Evolutionary conservation across 345 rosid genomes (phyloP), one percentile per base, ranked within the genome.

Genomic region (Linum trigynum): DNA sequence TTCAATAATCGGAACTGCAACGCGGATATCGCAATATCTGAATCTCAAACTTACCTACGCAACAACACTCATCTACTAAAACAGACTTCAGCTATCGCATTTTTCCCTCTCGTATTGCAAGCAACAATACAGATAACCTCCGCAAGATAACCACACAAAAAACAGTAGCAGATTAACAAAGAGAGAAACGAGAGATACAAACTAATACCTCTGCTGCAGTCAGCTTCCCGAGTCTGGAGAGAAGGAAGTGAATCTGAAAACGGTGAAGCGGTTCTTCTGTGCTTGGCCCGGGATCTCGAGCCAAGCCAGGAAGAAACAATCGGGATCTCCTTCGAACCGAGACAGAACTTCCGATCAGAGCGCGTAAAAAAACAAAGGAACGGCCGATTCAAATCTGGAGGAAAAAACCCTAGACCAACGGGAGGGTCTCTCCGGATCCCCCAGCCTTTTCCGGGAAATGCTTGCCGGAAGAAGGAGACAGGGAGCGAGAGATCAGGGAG

Each of bases 211-310:
- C 67, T 12, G 56, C 7, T 39, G 16, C 40, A 67, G 38, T 56
- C 45, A 35, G 69, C 38, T 72, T 3, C 11, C 14, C 53, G 53
- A 48, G 53, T 48, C 14, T 1, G 53, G 2, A 48, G 53, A 48
- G 50, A 50, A 35, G 55, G 59, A 69, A 70, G 32, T 57, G 70
- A 70, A 72, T 40, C 64, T 5, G 69, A 66, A 35, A 74, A 66
- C 65, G 80, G 72, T 80, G 76, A 80, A 62, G 77, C 73, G 78
- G 76, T 67, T 75, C 78, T 77, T 72, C 90, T 79, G 91, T 79
- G 69, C 88, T 82, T 83, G 95, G 96, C 96, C 83, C 90, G 87
- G 14, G 95, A 92, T 89, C 88, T 82, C 89, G 90, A 92, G 95
- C 95, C 98, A 84, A 89, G 87, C 67, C 90, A 82, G 81, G 71